These are phyloP conservation scores for Kockiozyma suomiensis DNA, from an alignment of 805 yeast species.

Conservation along the genomic window DNA sequence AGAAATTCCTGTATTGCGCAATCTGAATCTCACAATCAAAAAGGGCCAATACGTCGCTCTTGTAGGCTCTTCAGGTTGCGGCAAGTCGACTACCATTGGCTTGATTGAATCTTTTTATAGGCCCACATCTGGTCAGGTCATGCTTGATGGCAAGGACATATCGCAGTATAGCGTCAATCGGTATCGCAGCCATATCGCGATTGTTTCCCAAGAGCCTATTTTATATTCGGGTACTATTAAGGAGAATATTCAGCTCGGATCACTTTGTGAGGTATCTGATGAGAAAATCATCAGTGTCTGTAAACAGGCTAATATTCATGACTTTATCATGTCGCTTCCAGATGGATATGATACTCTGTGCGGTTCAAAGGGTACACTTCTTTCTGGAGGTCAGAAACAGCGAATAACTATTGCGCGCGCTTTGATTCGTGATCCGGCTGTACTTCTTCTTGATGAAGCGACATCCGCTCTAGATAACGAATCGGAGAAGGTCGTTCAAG, in stretches of 20 bases:
- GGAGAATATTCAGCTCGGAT: conserved; percentile 63
- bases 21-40: conserved; percentile 48
- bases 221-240: conserved; percentile 77
- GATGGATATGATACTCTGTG: conserved; percentile 55
- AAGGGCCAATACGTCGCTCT: conserved; percentile 85
- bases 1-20: conserved; percentile 37
- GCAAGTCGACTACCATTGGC: conserved; percentile 50
- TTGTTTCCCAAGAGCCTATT: conserved; percentile 59
- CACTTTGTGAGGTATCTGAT: conserved; percentile 39
- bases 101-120: conserved; percentile 60
- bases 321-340: conserved; percentile 56
- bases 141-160: conserved; percentile 84
- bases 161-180: conserved; percentile 59
- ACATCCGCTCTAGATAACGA: conserved; percentile 57
- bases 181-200: conserved; percentile 56
- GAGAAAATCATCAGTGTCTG: conserved; percentile 49
- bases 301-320: conserved; percentile 54
- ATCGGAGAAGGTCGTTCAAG: conserved; percentile 68
- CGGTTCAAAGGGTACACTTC: conserved; percentile 52
- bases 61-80: conserved; percentile 81
- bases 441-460: conserved; percentile 60
- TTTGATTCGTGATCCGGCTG: conserved; percentile 56
- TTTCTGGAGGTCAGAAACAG: conserved; percentile 69
- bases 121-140: conserved; percentile 51
- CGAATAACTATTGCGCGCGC: conserved; percentile 66